Conservation (phyloP, 2,329 filamentous ascomycete genomes). For the Fonsecaea pugnacius region DNA sequence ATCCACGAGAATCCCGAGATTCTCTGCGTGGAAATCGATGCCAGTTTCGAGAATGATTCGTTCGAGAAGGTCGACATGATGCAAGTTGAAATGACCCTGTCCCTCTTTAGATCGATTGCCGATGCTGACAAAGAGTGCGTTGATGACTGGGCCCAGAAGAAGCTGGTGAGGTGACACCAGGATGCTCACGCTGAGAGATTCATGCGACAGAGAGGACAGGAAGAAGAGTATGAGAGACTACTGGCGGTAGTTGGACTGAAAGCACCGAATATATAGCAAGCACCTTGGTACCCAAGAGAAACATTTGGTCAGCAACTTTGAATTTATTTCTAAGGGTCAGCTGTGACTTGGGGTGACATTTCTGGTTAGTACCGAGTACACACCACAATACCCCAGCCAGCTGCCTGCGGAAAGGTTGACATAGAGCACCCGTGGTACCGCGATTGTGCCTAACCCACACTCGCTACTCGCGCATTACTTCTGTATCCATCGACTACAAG, state of each 20-base stretch:
- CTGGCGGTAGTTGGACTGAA: background rate
- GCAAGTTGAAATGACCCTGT: background rate
- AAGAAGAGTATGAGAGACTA: background rate
- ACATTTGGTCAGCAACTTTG: background rate
- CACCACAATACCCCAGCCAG: background rate
- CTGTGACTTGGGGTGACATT: background rate
- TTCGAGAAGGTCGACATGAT: slow-evolving; percentile 27
- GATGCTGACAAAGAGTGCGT: background rate
- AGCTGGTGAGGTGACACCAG: no score
- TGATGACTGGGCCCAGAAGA: background rate
- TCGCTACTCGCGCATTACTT: background rate
- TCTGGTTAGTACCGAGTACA: background rate
- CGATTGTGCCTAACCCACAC: background rate
- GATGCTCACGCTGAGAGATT: background rate
- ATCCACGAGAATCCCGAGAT: slow-evolving; percentile 25
- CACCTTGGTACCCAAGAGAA: background rate
- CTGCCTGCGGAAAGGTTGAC: background rate
- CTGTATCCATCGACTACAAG: background rate
- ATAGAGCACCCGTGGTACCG: background rate
- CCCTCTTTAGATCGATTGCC: background rate
- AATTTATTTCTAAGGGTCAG: background rate
- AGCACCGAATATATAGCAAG: background rate
- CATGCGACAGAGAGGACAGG: background rate
- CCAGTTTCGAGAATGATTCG: slow-evolving; percentile 21
- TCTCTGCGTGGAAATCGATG: slow-evolving; percentile 20